phyloP scores from a whole-genome alignment of 2,329 filamentous ascomycete genomes.

The Hypocreales sp. region DNA sequence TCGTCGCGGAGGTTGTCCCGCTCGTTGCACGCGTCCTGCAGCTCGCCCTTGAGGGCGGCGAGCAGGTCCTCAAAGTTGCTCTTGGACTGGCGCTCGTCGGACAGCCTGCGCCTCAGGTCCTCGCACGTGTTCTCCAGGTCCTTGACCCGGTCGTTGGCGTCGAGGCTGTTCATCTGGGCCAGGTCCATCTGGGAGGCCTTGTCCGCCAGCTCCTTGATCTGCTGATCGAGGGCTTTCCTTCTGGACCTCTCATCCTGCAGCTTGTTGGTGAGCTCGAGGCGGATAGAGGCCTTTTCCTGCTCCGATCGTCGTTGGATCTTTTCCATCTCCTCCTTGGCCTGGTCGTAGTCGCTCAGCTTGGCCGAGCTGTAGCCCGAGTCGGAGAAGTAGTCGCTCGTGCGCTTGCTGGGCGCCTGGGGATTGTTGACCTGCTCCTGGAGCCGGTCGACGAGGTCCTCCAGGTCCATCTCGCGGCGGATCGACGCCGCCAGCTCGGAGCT shows the following conservation, averaged over 20 bases:
- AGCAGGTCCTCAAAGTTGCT: slow-evolving; percentile 90
- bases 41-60: slow-evolving; percentile 65
- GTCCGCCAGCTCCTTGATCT: slow-evolving; percentile 70
- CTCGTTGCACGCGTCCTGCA: slow-evolving; percentile 72
- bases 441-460: slow-evolving; percentile 85
- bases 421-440: slow-evolving; percentile 63
- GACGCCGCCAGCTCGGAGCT: slow-evolving; percentile 84
- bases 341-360: slow-evolving; percentile 54
- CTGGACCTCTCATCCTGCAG: slow-evolving; percentile 73
- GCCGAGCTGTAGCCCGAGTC: slow-evolving; percentile 84
- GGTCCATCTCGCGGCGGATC: slow-evolving; percentile 87
- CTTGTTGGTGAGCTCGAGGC: slow-evolving; percentile 70
- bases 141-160: slow-evolving; percentile 47
- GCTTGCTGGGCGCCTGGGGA: slow-evolving; percentile 42
- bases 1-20: slow-evolving; percentile 85
- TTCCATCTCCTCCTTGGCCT: slow-evolving; percentile 58
- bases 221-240: slow-evolving; percentile 62
- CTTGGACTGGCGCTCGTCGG: slow-evolving; percentile 75
- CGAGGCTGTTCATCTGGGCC: slow-evolving; percentile 36
- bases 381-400: slow-evolving; percentile 95
- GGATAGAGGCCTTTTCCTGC: slow-evolving; percentile 79
- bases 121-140: slow-evolving; percentile 72
- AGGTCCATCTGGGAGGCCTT: slow-evolving; percentile 51
- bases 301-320: slow-evolving; percentile 70
- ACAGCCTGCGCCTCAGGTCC: slow-evolving; percentile 64